Evolutionary conservation across 2,329 filamentous ascomycete species (phyloP).

Genomic region (Penicillium crustosum): DNA sequence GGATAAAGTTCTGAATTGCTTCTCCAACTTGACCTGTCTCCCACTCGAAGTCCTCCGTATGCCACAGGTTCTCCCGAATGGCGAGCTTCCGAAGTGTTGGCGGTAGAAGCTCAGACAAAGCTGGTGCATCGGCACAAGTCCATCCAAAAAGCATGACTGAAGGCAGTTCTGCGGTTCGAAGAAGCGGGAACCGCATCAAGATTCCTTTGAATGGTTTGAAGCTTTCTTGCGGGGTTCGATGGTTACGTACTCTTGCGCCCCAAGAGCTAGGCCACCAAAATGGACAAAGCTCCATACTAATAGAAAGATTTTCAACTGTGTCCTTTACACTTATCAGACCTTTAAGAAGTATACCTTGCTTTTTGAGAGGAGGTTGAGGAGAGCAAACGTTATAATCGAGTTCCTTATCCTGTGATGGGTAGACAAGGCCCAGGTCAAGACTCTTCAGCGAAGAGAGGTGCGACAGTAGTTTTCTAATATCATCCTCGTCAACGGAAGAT

Average conservation of each 20-base stretch:
- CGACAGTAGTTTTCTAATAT: not conserved
- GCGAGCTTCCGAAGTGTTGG: not conserved
- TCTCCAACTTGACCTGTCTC: not conserved
- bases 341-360: not conserved
- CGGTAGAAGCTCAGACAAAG: not conserved
- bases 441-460: not conserved
- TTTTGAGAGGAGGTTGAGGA: not conserved
- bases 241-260: not conserved
- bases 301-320: not conserved
- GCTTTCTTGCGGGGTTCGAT: not conserved
- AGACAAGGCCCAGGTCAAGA: not conserved
- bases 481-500: not conserved
- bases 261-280: not conserved
- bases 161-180: not conserved
- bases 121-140: not conserved
- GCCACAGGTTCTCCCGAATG: not conserved
- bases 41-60: not conserved
- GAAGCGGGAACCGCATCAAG: not conserved
- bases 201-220: not conserved
- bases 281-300: not conserved
- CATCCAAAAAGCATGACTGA: not conserved
- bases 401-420: not conserved
- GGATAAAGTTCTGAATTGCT: not conserved
- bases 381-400: not conserved
- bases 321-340: not conserved